Evolutionary conservation across 257 asterid genomes (phyloP).

Genomic region (Perilla frutescens): DNA sequence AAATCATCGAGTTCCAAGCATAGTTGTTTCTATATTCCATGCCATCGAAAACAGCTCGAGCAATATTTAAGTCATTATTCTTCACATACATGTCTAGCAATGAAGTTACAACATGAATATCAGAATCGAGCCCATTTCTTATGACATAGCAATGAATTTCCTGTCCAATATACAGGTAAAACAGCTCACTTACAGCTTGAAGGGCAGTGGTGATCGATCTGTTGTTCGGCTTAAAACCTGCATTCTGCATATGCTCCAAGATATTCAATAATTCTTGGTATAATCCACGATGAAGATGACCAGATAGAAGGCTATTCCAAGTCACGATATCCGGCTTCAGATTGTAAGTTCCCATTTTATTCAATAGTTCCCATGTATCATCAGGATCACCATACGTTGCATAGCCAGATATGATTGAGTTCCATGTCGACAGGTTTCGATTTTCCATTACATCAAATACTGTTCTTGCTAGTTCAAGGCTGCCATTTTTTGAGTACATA

Average conservation of each 20-base stretch:
- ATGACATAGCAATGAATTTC: constrained; percentile 55
- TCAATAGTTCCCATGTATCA: constrained; percentile 52
- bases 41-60: constrained; percentile 49
- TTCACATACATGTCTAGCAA: constrained; percentile 68
- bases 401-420: constrained; percentile 60
- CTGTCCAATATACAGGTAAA: constrained; percentile 41
- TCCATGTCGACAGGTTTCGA: constrained; percentile 62
- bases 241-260: constrained; percentile 50
- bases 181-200: constrained; percentile 59
- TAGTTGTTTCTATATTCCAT: constrained; percentile 47
- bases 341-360: constrained; percentile 46
- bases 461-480: constrained; percentile 44
- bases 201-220: constrained; percentile 56
- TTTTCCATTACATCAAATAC: constrained; percentile 55
- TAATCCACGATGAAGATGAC: constrained; percentile 47
- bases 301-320: constrained; percentile 68
- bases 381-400: constrained; percentile 44
- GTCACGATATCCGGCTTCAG: constrained; percentile 61
- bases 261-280: constrained; percentile 45
- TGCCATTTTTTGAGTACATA: constrained; percentile 56
- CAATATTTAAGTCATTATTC: constrained; percentile 48
- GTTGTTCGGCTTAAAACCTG: constrained; percentile 56
- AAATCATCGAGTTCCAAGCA: constrained; percentile 66
- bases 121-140: constrained; percentile 52
- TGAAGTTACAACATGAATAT: constrained; percentile 51